Percentiles rank a stretch among this genome's conserved stretches.
phyloP scores from a whole-genome alignment of 2,329 filamentous ascomycete genomes.

The Blastomyces silverae region DNA sequence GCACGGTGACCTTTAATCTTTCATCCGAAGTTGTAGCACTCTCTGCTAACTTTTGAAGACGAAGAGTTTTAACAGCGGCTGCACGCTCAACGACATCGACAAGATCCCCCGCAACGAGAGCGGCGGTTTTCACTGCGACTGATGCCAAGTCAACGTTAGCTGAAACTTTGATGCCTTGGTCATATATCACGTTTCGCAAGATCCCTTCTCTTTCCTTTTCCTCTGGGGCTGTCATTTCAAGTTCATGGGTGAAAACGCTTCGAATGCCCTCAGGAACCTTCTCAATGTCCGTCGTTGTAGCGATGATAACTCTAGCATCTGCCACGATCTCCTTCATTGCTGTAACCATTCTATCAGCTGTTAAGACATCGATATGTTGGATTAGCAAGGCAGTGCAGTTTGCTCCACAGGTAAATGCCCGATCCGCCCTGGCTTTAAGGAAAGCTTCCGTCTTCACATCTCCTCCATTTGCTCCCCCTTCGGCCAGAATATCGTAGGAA shows the following conservation, averaged over 20 bases:
- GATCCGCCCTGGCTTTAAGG: slow-evolving; percentile 76
- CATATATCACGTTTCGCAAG: slow-evolving; percentile 67
- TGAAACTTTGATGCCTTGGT: slow-evolving; percentile 68
- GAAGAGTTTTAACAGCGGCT: slow-evolving; percentile 64
- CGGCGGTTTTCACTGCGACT: slow-evolving; percentile 90
- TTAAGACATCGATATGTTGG: slow-evolving; percentile 82
- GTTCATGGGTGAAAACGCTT: slow-evolving; percentile 87
- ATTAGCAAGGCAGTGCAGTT: slow-evolving; percentile 80
- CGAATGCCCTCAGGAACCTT: slow-evolving; percentile 87
- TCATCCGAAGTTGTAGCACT: slow-evolving; percentile 25
- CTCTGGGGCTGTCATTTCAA: slow-evolving; percentile 88
- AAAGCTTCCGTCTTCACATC: slow-evolving; percentile 94
- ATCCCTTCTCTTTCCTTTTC: slow-evolving; percentile 89
- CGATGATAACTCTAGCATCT: slow-evolving; percentile 76
- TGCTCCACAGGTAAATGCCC: slow-evolving; percentile 79
- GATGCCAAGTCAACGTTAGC: slow-evolving; percentile 75
- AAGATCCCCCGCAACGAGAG: slow-evolving; percentile 86
- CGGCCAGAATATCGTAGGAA: slow-evolving; percentile 89
- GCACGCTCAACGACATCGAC: slow-evolving; percentile 92
- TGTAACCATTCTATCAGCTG: slow-evolving; percentile 79
- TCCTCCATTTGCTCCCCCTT: slow-evolving; percentile 74
- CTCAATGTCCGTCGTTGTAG: slow-evolving; percentile 91
- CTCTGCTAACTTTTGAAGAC: slow-evolving; percentile 64
- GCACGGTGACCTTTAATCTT: slow-evolving; percentile 51
- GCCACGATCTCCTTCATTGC: slow-evolving; percentile 76